Base-by-base conservation (phyloP, 768 basidiomycete species). In the Suillus lakei region DNA sequence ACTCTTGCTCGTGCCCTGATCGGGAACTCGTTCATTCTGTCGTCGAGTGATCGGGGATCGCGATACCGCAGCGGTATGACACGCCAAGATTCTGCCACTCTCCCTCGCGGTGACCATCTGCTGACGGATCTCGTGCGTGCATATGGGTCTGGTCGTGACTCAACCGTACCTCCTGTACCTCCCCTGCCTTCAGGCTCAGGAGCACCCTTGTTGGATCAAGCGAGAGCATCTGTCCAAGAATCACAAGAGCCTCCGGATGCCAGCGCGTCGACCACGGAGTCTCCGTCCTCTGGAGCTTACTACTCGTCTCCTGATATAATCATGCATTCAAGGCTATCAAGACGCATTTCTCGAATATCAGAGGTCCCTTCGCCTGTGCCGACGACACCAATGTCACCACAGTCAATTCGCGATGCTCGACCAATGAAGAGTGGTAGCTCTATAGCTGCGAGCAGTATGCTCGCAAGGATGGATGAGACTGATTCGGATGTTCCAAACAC, bases 71-170 rank as follows among this genome's bases (percentile, higher is more conserved):
- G 81, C 51, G 84, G 84, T 1, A 73, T 88, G 34, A 82, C 83
- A 3, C 87, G 91, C 5, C 84, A 86, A 44, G 91, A 93, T 71
- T 92, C 90, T 0, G 88, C 90, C 0, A 91, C 90, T 0, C 81
- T 93, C 5, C 91, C 91, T 12, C 77, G 76, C 18, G 83, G 83
- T n/a, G 88, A 89, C 51, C 77, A 81, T 60, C 77, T 79, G 28
- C 74, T 77, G 34, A 44, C 66, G 62, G 69, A 69, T n/a, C 59
- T 66, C 13, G 55, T 72, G 3, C 62, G 74, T 21, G 68, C 74
- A 18, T 69, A 66, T 4, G 70, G 67, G 18, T 65, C 78, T 5
- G 51, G 54, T n/a, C 48, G 61, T 26, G 66, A 70, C 23, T 76
- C 72, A 58, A 72, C 80, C 36, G 77, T 85, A 1, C 84, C 85